These are phyloP conservation scores for Fragilaria crotonensis DNA, from an alignment of 108 stramenopile genomes.

Conservation along the genomic window DNA sequence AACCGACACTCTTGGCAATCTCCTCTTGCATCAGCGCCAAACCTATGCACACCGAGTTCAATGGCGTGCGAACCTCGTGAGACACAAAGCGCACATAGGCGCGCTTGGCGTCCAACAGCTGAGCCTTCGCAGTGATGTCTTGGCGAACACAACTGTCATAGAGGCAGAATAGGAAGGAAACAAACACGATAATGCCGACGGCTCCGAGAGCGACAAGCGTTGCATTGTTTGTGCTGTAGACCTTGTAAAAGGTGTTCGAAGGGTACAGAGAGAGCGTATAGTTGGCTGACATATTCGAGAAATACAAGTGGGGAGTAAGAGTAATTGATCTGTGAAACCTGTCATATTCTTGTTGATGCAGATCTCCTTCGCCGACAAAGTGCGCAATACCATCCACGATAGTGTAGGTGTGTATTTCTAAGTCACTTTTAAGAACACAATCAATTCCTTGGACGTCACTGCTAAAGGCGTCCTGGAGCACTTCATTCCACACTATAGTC, in stretches of 20 bases:
- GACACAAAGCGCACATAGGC: slow-evolving; percentile 43
- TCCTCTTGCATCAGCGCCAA: slow-evolving; percentile 27
- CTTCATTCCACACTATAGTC: slow-evolving; percentile 25
- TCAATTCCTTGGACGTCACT: slow-evolving; percentile 24
- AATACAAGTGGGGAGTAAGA: neutral
- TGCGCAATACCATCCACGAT: slow-evolving; percentile 11
- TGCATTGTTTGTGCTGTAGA: slow-evolving; percentile 23
- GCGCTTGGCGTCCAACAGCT: slow-evolving; percentile 39
- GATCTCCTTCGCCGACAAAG: slow-evolving; percentile 10
- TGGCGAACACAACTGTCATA: slow-evolving; percentile 43
- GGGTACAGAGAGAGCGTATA: slow-evolving; percentile 23
- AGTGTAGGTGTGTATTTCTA: slow-evolving; percentile 11
- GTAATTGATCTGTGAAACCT: neutral
- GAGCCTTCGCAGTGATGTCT: slow-evolving; percentile 28
- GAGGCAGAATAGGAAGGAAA: slow-evolving; percentile 30
- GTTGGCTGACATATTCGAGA: neutral
- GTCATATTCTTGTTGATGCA: slow-evolving; percentile 2
- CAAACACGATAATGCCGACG: slow-evolving; percentile 30
- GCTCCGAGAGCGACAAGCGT: slow-evolving; percentile 18
- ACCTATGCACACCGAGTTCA: slow-evolving; percentile 48
- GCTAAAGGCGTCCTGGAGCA: slow-evolving; percentile 22
- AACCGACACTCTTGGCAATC: slow-evolving; percentile 3
- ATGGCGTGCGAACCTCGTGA: slow-evolving; percentile 44
- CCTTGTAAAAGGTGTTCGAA: slow-evolving; percentile 15
- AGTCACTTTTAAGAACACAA: slow-evolving; percentile 15